Evolutionary conservation across 2,329 filamentous ascomycete genomes (phyloP).

Genomic region (Nothophoma quercina): DNA sequence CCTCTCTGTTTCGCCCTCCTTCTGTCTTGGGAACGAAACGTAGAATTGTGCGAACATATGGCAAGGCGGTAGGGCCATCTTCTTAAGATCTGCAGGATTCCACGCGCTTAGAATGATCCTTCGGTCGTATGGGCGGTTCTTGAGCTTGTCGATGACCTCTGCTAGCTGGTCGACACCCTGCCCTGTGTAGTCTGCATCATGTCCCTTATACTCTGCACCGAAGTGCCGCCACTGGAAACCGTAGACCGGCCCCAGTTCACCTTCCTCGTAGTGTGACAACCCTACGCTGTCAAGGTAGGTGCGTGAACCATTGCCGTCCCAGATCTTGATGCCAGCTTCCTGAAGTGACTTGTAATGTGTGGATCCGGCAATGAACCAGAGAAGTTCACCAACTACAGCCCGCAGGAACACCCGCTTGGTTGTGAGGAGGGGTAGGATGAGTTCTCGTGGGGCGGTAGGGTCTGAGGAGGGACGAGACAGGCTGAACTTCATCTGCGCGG

Average conservation of each 20-base stretch:
- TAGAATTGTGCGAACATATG: constrained; percentile 99
- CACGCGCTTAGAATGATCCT: constrained; percentile 91
- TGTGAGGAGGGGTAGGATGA: constrained; percentile 89
- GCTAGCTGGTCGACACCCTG: constrained; percentile 93
- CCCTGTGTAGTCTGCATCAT: constrained; percentile 79
- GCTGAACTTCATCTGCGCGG: constrained; percentile 83
- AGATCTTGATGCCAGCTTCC: constrained; percentile 88
- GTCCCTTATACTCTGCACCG: constrained; percentile 79
- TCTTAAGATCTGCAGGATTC: constrained; percentile 85
- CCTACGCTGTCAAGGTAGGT: constrained; percentile 88
- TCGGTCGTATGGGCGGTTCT: constrained; percentile 83
- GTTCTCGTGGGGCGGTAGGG: constrained; percentile 54
- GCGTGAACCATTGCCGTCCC: constrained; percentile 95
- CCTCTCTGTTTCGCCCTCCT: constrained; percentile 39
- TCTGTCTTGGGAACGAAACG: constrained; percentile 71
- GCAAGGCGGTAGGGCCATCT: constrained; percentile 93
- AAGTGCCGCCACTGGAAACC: constrained; percentile 99
- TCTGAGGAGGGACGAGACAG: constrained; percentile 66
- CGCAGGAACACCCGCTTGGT: constrained; percentile 96
- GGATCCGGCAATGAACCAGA: constrained; percentile 91
- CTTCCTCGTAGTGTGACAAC: constrained; percentile 79
- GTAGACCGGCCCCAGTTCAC: constrained; percentile 94
- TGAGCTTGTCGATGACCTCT: constrained; percentile 87
- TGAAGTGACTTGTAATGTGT: constrained; percentile 82
- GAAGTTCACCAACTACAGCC: constrained; percentile 87